Evolutionary conservation across 2,329 filamentous ascomycete genomes (phyloP), one percentile per base, ranked within the genome.

Genomic region (Parasarocladium wereldwijsianum): DNA sequence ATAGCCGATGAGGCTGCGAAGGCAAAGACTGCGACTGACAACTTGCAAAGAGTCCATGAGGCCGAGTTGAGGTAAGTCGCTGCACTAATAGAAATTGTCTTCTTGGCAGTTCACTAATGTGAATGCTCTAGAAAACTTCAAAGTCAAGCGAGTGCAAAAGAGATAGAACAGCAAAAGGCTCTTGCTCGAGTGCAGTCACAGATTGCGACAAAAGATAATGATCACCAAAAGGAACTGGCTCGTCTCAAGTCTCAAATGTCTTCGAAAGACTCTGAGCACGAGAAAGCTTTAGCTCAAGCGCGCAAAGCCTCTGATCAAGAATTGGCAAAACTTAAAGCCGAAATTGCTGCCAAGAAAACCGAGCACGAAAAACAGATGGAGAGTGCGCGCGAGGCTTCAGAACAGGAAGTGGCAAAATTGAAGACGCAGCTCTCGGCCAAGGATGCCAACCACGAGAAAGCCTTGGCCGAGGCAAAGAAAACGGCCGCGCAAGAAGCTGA

Each of bases 51-150:
- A 26, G 67, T 73, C 19, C 79, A 90, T 43, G 72, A 78, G 31
- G 66, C 71, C 21, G 76, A 84, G 33, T 40, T 77, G 6, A 61
- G 60, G 47, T 69, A 59, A 40, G 57, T 54, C 18, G 10, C n/a
- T n/a, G n/a, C n/a, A n/a, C n/a, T n/a, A n/a, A n/a, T 10, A 21
- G 12, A 11, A 2, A 17, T 27, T 12, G 16, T 30, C 20, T 9
- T 28, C 10, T 9, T 18, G 11, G n/a, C 11, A 27, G 6, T 22
- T n/a, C 16, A n/a, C 44, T 35, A 26, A 41, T 45, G 28, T 40
- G 5, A 16, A 5, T 12, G 23, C 31, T 38, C 16, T 32, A 54
- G 47, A n/a, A 43, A 46, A 29, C 35, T 54, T 12, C 44, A 51
- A 22, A 41, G 36, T 8, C 41, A 45, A 16, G 19, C 42, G 18